Evolutionary conservation across 1,284 basidiomycete species (phyloP).

Genomic region (Ganoderma meredithae): DNA sequence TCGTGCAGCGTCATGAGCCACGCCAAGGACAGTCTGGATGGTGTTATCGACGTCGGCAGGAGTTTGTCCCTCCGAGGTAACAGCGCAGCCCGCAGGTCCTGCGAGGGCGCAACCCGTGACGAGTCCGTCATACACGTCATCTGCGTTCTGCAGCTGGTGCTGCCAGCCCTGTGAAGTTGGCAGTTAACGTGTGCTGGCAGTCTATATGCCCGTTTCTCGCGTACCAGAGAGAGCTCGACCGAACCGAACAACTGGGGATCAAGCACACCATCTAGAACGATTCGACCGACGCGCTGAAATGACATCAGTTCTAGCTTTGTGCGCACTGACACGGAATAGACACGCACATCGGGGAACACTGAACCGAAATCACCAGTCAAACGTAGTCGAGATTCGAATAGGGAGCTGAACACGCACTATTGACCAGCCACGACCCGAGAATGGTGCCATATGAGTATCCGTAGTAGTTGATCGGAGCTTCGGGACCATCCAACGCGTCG

Average conservation of each 20-base stretch:
- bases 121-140: conserved; percentile 23
- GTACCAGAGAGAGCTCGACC: conserved; percentile 7
- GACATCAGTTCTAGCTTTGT: neutral
- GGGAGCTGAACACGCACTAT: conserved; percentile 21
- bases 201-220: neutral
- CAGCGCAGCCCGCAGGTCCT: conserved; percentile 13
- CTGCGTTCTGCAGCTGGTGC: neutral
- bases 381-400: no score
- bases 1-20: conserved; percentile 2
- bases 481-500: conserved; percentile 28
- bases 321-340: neutral
- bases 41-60: neutral
- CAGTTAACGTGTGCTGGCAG: neutral
- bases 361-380: no score
- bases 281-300: conserved; percentile 24
- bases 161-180: conserved; percentile 10
- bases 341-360: conserved; percentile 27
- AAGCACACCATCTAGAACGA: conserved; percentile 26
- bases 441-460: conserved; percentile 27
- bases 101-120: conserved; percentile 29
- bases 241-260: conserved; percentile 9
- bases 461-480: conserved; percentile 22
- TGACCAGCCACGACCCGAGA: conserved; percentile 26
- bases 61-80: conserved; percentile 10
- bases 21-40: neutral